Evolutionary conservation across 495 filamentous ascomycete species (phyloP).

Genomic region (Cryomyces antarcticus): DNA sequence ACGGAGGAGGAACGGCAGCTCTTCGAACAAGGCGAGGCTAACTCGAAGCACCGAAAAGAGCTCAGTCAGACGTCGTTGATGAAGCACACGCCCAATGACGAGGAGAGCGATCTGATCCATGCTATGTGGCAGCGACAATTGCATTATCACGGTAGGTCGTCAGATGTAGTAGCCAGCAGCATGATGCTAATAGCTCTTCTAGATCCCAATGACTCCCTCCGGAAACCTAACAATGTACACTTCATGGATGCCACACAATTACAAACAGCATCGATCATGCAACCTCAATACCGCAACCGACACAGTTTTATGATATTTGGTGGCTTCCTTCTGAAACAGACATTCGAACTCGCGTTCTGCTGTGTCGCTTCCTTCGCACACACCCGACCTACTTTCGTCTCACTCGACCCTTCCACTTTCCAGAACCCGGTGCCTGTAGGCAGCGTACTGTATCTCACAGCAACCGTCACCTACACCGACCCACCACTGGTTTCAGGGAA

Average conservation of each 20-base stretch:
- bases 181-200: not conserved
- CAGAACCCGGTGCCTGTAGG: constrained; percentile 72
- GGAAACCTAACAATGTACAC: constrained; percentile 40
- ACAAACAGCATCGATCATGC: constrained; percentile 62
- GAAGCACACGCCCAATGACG: constrained; percentile 52
- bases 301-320: constrained; percentile 88
- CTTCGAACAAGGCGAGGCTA: constrained; percentile 48
- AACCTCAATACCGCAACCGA: constrained; percentile 66
- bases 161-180: not conserved
- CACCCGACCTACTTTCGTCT: constrained; percentile 53
- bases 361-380: constrained; percentile 65
- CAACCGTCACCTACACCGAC: constrained; percentile 62
- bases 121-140: constrained; percentile 58
- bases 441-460: constrained; percentile 59
- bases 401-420: constrained; percentile 63
- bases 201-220: constrained; percentile 36
- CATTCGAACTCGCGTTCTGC: constrained; percentile 77
- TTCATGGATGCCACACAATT: constrained; percentile 50
- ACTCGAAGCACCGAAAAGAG: constrained; percentile 55
- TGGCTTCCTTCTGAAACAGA: constrained; percentile 62
- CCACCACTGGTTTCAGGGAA: constrained; percentile 26
- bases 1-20: constrained; percentile 51
- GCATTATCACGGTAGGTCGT: constrained; percentile 34
- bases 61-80: constrained; percentile 40
- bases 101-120: constrained; percentile 63